phyloP scores from a whole-genome alignment of 148 eudicot species.

The Oxyria digyna region DNA sequence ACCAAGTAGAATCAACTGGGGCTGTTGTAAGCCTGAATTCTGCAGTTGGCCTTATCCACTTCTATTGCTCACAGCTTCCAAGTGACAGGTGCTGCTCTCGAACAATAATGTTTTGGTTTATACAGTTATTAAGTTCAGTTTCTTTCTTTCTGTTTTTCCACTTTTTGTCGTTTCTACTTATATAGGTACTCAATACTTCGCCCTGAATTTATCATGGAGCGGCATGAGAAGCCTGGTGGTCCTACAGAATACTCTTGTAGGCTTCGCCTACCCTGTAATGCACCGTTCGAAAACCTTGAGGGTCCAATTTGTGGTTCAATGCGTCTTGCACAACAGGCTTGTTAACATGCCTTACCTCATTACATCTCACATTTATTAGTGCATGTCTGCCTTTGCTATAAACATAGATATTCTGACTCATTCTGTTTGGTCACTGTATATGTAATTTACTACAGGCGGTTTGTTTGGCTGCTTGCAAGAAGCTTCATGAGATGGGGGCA shows the following conservation, averaged over 20 bases:
- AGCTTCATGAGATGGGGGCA: constrained; percentile 98
- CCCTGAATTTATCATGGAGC: constrained; percentile 91
- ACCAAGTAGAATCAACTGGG: constrained; percentile 91
- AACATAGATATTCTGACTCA: background rate
- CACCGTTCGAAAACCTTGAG: constrained; percentile 89
- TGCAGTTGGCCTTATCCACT: constrained; percentile 92
- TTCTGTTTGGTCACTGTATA: constrained; percentile 4
- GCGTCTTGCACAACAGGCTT: constrained; percentile 92
- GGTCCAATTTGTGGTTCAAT: constrained; percentile 86
- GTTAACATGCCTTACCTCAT: constrained; percentile 2
- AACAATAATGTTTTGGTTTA: background rate
- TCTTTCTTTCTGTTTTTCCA: background rate
- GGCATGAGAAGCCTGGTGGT: constrained; percentile 72
- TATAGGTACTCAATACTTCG: constrained; percentile 88
- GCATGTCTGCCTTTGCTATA: background rate
- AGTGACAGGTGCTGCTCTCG: constrained; percentile 61
- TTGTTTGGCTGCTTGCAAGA: constrained; percentile 98
- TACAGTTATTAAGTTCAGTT: background rate
- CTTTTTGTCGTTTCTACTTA: background rate
- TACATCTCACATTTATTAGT: background rate
- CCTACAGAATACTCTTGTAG: constrained; percentile 84
- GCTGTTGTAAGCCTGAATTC: constrained; percentile 98
- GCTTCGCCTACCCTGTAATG: constrained; percentile 98
- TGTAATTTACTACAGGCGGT: constrained; percentile 45
- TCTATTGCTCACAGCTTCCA: constrained; percentile 92